phyloP scores from a whole-genome alignment of 2,329 filamentous ascomycete genomes.

The Phialophora verrucosa region DNA sequence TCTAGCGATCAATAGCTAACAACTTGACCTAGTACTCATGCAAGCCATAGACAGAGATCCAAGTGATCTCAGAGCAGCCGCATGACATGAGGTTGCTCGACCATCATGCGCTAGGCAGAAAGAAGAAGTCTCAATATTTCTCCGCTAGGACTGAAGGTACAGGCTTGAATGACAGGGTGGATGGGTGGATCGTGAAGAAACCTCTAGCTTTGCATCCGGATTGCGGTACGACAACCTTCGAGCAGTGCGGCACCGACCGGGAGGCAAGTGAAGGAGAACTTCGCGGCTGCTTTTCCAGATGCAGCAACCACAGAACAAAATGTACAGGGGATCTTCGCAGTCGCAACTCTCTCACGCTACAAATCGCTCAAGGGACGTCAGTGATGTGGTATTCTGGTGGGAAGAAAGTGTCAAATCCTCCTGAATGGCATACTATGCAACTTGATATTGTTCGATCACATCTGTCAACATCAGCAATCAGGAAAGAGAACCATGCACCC shows the following conservation, averaged over 20 bases:
- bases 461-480: conserved; percentile 7
- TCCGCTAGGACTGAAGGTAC: background rate
- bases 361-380: background rate
- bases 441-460: conserved; percentile 8
- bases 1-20: background rate
- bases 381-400: background rate
- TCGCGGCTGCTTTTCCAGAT: conserved; percentile 3
- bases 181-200: background rate
- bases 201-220: background rate
- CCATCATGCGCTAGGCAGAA: background rate
- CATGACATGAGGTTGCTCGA: background rate
- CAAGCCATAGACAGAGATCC: background rate
- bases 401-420: background rate
- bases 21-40: background rate
- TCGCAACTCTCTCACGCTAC: background rate
- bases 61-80: background rate
- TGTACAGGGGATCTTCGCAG: background rate
- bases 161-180: background rate
- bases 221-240: background rate
- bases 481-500: conserved; percentile 3
- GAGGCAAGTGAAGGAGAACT: background rate
- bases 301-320: background rate
- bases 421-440: conserved; percentile 1
- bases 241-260: background rate
- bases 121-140: background rate